These are phyloP conservation scores for Gynandropsis gynandra DNA, from an alignment of 345 rosid genomes.

Conservation along the genomic window DNA sequence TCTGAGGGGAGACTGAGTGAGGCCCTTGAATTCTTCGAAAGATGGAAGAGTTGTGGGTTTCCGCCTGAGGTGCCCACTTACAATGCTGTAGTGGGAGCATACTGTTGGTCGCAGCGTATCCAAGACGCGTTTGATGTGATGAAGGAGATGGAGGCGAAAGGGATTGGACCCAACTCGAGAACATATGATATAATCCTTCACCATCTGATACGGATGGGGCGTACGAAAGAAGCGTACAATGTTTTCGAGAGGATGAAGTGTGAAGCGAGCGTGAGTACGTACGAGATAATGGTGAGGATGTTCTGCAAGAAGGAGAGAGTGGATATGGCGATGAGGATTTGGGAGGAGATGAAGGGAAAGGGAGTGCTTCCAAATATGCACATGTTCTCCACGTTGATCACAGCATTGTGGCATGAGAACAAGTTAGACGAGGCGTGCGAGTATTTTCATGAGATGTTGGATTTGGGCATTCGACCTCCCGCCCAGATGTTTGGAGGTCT, in stretches of 20 bases:
- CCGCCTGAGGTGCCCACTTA: conserved; percentile 62
- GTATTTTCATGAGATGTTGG: conserved; percentile 79
- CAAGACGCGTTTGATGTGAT: conserved; percentile 43
- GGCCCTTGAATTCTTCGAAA: conserved; percentile 53
- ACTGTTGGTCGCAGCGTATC: conserved; percentile 54
- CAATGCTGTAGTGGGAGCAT: conserved; percentile 77
- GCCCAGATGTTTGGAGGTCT: conserved; percentile 64
- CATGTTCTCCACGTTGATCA: conserved; percentile 66
- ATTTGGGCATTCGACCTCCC: conserved; percentile 76
- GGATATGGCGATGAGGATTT: conserved; percentile 54
- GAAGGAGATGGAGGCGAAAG: conserved; percentile 58
- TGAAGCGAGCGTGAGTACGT: conserved; percentile 61
- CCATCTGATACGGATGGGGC: conserved; percentile 45
- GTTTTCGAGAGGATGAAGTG: conserved; percentile 59
- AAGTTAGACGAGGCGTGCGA: conserved; percentile 70
- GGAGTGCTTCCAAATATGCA: conserved; percentile 87
- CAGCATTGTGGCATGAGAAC: conserved; percentile 47
- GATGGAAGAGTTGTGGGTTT: conserved; percentile 50
- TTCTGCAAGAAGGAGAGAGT: conserved; percentile 56
- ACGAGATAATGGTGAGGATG: conserved; percentile 79
- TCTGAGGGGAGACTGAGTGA: conserved; percentile 50
- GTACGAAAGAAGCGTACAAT: conserved; percentile 44
- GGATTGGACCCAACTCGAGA: conserved; percentile 60
- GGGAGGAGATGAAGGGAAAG: conserved; percentile 70
- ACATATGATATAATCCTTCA: conserved; percentile 75